Evolutionary conservation across 768 basidiomycete genomes (phyloP).

Genomic region (Amyloporia xantha): DNA sequence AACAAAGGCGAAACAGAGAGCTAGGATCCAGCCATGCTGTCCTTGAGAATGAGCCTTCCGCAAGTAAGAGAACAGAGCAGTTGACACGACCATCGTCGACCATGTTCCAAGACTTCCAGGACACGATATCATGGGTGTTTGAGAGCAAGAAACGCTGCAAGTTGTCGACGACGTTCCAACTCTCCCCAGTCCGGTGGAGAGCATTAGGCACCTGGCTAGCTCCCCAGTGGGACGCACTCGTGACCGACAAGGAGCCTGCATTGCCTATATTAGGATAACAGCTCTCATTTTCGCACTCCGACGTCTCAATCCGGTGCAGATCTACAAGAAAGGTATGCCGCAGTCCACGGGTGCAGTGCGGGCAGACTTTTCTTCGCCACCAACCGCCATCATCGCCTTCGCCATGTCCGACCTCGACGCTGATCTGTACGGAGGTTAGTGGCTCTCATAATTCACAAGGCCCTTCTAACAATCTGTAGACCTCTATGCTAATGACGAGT

Average conservation of each 20-base stretch:
- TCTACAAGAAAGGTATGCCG: too few relatives aligned
- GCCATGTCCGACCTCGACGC: slow-evolving; percentile 81
- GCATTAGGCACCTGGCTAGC: not conserved
- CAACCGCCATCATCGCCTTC: slow-evolving; percentile 2
- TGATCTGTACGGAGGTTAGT: slow-evolving; percentile 82
- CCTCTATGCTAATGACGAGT: slow-evolving; percentile 60
- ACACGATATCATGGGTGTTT: not conserved
- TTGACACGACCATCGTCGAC: not conserved
- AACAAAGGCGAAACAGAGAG: not conserved
- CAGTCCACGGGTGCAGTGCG: not conserved
- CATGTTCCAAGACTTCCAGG: not conserved
- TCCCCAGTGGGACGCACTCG: not conserved
- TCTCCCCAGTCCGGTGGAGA: not conserved
- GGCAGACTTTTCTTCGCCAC: not conserved
- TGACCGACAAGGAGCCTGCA: not conserved
- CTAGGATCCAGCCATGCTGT: not conserved
- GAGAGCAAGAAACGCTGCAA: slow-evolving; percentile 1
- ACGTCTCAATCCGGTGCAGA: not conserved
- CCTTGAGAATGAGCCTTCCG: not conserved
- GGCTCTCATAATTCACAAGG: not conserved
- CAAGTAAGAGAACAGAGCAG: too few relatives aligned
- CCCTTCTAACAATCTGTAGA: slow-evolving; percentile 33
- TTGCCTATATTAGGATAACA: not conserved
- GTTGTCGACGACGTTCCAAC: not conserved
- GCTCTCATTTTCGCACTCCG: not conserved